These are phyloP conservation scores for Lasiodiplodia sp. DNA, from an alignment of 2,329 filamentous ascomycete genomes.

Conservation along the genomic window DNA sequence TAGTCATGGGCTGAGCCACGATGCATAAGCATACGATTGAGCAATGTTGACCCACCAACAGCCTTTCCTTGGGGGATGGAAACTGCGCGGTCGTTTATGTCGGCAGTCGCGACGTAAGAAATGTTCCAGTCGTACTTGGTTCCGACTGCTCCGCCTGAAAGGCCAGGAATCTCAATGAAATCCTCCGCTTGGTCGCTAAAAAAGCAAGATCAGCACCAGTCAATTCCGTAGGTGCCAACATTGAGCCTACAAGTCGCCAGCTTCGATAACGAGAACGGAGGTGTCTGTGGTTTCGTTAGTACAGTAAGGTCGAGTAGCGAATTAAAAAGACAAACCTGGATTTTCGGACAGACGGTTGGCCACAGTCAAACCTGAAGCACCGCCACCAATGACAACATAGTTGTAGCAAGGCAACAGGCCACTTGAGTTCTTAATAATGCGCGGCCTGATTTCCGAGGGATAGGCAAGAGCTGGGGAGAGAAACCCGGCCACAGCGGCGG, in stretches of 20 bases:
- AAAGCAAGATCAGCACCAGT: not conserved
- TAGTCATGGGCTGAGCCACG: constrained; percentile 27
- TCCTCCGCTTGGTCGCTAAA: constrained; percentile 41
- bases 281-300: constrained; percentile 4
- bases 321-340: constrained; percentile 6
- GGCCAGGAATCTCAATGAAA: constrained; percentile 32
- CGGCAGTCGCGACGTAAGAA: constrained; percentile 13
- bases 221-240: constrained; percentile 33
- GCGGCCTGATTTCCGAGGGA: constrained; percentile 3
- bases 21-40: constrained; percentile 38
- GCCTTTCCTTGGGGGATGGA: constrained; percentile 22
- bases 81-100: constrained; percentile 20
- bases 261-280: constrained; percentile 35
- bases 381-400: constrained; percentile 33
- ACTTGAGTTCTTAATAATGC: not conserved
- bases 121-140: constrained; percentile 19
- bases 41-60: constrained; percentile 38
- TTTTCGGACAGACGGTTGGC: constrained; percentile 39
- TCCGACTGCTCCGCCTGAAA: constrained; percentile 10
- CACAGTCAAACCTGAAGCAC: constrained; percentile 32
- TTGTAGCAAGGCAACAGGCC: constrained; percentile 15
- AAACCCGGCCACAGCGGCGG: not conserved
- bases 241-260: constrained; percentile 35
- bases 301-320: not conserved
- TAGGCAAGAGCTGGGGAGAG: constrained; percentile 11